Base-by-base conservation (phyloP, 176 grass and related monocot genomes). In the Aegilops speltoides region DNA sequence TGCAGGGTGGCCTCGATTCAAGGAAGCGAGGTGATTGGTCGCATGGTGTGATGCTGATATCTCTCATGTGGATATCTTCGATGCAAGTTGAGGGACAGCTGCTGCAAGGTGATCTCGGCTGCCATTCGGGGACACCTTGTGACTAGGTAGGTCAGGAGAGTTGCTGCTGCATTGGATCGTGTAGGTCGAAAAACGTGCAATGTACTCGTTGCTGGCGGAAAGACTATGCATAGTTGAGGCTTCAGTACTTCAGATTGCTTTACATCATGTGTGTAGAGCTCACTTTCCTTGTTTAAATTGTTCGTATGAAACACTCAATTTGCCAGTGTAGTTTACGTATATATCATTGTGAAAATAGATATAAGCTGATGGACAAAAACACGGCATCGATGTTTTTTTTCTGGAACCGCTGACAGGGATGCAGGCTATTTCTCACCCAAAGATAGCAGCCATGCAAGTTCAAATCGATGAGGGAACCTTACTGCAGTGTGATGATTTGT, bases 351-450 rank as follows among this genome's bases (percentile, higher is more conserved):
- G 68, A 33, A 32, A 25, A 9, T 56, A 17, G 52, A 11, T 73
- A 19, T 73, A 37, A 71, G 14, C 16, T 71, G 23, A 6, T 1
- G 41, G 24, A 50, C 70, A 88, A 72, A 85, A 91, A 85, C 3
- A 87, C 76, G 89, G 89, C 77, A 88, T 94, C 6, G 79, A 90
- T 38, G 93, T 94, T 41, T 85, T 92, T 92, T 63, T 19, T 4
- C 61, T 92, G 88, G 90, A 92, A 72, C 28, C 86, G 7, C 59
- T 83, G 85, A 92, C 82, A 11, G 90, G 90, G 79, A 86, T 92
- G 93, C 90, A 92, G 41, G 68, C 90, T 52, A 92, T 88, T 78
- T 92, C 90, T 78, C 87, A 95, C 86, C 50, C 50, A 19, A 54
- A 54, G 50, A 54, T 19, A 19, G 50, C 1, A 54, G 16, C 50